phyloP scores from a whole-genome alignment of 2,329 filamentous ascomycete genomes.

The Ophiognomonia clavigignenti-juglandacearum region DNA sequence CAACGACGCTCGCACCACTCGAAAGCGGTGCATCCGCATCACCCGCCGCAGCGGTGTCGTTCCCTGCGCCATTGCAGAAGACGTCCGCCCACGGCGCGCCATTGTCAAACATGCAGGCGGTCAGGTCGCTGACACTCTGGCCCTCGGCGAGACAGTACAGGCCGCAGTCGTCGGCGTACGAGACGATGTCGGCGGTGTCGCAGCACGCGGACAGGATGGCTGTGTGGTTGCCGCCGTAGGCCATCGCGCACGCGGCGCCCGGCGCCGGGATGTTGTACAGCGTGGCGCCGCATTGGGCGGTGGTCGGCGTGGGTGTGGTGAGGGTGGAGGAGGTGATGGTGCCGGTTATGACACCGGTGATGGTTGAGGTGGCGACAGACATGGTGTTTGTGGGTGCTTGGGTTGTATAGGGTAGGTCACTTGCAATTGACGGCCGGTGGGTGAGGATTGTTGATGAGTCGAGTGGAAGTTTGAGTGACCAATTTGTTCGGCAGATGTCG shows the following conservation, averaged over 20 bases:
- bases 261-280: constrained; percentile 38
- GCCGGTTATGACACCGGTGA: too few species aligned
- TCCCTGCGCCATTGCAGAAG: constrained; percentile 32
- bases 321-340: neutral
- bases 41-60: constrained; percentile 31
- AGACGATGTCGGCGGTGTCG: constrained; percentile 30
- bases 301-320: neutral
- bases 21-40: constrained; percentile 17
- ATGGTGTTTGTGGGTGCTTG: too few species aligned
- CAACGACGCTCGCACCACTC: constrained; percentile 22
- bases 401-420: too few species aligned
- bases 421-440: too few species aligned
- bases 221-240: constrained; percentile 33
- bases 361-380: too few species aligned
- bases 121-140: constrained; percentile 31
- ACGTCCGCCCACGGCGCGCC: constrained; percentile 28
- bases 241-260: constrained; percentile 40
- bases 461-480: too few species aligned
- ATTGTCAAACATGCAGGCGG: constrained; percentile 29
- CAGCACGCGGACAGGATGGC: constrained; percentile 25
- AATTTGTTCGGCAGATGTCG: too few species aligned
- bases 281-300: constrained; percentile 15
- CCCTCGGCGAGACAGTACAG: constrained; percentile 40
- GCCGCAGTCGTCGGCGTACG: constrained; percentile 30
- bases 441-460: too few species aligned